Percentiles rank a stretch among this genome's conserved stretches.
phyloP scores from a whole-genome alignment of 2,329 filamentous ascomycete genomes.

The Pyricularia pennisetigena region DNA sequence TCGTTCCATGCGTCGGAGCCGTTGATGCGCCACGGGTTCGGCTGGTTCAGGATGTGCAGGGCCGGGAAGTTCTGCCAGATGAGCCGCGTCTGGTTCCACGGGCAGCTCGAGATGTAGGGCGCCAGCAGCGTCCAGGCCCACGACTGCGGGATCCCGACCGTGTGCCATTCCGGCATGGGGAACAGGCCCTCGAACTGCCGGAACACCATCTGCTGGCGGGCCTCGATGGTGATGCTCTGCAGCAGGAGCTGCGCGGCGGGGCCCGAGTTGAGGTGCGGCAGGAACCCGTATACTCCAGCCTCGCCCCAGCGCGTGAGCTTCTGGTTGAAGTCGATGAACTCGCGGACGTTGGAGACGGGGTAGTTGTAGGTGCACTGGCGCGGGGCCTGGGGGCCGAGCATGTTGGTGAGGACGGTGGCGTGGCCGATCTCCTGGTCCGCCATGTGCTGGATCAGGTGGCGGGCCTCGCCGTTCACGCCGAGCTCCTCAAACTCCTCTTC shows the following conservation, averaged over 20 bases:
- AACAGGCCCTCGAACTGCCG: slow-evolving; percentile 72
- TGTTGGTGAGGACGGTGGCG: slow-evolving; percentile 66
- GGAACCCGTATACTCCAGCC: slow-evolving; percentile 70
- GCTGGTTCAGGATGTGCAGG: slow-evolving; percentile 63
- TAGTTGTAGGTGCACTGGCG: slow-evolving; percentile 76
- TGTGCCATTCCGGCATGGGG: slow-evolving; percentile 78
- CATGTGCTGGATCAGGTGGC: slow-evolving; percentile 67
- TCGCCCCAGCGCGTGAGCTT: slow-evolving; percentile 79
- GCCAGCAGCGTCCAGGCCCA: slow-evolving; percentile 79
- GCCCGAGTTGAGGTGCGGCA: slow-evolving; percentile 66
- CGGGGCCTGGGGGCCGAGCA: slow-evolving; percentile 62
- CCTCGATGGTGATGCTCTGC: slow-evolving; percentile 69
- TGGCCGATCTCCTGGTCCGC: slow-evolving; percentile 67
- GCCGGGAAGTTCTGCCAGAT: slow-evolving; percentile 80
- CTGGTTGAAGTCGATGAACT: slow-evolving; percentile 77
- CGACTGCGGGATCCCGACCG: slow-evolving; percentile 68
- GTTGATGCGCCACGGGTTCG: slow-evolving; percentile 60
- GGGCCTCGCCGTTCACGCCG: slow-evolving; percentile 59
- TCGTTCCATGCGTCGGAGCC: slow-evolving; percentile 53
- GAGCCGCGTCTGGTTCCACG: slow-evolving; percentile 60
- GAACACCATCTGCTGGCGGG: slow-evolving; percentile 77
- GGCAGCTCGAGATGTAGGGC: slow-evolving; percentile 72
- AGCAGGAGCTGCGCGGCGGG: slow-evolving; percentile 64
- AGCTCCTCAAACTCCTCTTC: slow-evolving; percentile 58
- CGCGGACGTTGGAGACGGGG: slow-evolving; percentile 61